phyloP scores from a whole-genome alignment of 139 green algal species.

The Coelastrella sp. region DNA sequence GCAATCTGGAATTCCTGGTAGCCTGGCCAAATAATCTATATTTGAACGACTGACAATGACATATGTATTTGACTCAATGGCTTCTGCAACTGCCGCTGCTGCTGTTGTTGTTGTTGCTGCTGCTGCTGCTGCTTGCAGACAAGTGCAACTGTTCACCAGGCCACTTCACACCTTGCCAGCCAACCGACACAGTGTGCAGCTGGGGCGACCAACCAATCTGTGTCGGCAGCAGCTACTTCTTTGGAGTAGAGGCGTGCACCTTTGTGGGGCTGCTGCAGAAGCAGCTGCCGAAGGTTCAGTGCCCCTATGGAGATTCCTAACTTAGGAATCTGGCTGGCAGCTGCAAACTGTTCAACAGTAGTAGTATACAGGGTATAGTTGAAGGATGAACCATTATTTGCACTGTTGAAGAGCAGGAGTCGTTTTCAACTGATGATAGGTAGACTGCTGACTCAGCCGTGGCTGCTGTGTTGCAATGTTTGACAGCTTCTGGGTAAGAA shows the following conservation, averaged over 20 bases:
- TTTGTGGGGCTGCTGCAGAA: constrained; percentile 35
- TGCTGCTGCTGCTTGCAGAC: constrained; percentile 1
- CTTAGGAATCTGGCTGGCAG: not conserved
- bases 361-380: no score
- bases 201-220: constrained; percentile 40
- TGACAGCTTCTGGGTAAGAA: no score
- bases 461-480: no score
- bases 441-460: no score
- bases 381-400: no score
- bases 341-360: not conserved
- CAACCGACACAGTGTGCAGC: constrained; percentile 37
- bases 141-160: constrained; percentile 14
- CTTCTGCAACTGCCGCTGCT: not conserved
- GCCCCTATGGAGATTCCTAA: not conserved
- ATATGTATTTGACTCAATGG: not conserved
- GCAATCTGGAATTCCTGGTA: no score
- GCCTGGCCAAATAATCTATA: no score
- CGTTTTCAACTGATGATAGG: no score
- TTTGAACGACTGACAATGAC: no score
- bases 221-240: constrained; percentile 12
- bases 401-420: no score
- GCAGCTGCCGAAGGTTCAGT: constrained; percentile 35
- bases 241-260: constrained; percentile 35
- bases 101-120: not conserved
- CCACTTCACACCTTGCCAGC: constrained; percentile 13